These are phyloP conservation scores for Trametes polyzona DNA, from an alignment of 1,284 basidiomycete genomes.

Conservation along the genomic window DNA sequence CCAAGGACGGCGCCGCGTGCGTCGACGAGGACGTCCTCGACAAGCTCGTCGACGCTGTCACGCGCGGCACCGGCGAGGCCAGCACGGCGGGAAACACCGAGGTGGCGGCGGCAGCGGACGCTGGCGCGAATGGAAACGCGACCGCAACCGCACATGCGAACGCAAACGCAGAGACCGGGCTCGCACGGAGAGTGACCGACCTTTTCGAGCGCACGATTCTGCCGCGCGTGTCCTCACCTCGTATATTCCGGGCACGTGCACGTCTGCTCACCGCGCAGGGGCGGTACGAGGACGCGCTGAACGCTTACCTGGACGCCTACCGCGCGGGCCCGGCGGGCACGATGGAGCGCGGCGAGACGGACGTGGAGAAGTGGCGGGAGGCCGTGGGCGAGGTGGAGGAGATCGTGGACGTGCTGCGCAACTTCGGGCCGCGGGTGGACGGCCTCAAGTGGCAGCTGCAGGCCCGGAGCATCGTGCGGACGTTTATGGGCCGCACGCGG, in stretches of 20 bases:
- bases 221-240: constrained; percentile 73
- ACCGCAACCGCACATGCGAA: no score
- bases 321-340: constrained; percentile 73
- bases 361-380: constrained; percentile 68
- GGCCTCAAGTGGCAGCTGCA: constrained; percentile 82
- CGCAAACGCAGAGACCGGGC: constrained; percentile 72
- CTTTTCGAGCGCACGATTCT: constrained; percentile 82
- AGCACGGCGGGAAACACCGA: constrained; percentile 29
- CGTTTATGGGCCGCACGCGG: constrained; percentile 82
- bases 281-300: constrained; percentile 77
- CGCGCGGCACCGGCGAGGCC: constrained; percentile 52
- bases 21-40: constrained; percentile 89
- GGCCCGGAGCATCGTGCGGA: constrained; percentile 85
- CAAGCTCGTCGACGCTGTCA: constrained; percentile 84
- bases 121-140: no score
- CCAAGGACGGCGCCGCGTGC: constrained; percentile 59
- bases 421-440: constrained; percentile 75
- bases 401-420: constrained; percentile 80
- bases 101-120: constrained; percentile 31
- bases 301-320: constrained; percentile 85
- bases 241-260: constrained; percentile 82
- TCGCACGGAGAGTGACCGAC: constrained; percentile 61
- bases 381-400: constrained; percentile 82
- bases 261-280: constrained; percentile 76
- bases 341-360: constrained; percentile 67